Evolutionary conservation across 2,329 filamentous ascomycete genomes (phyloP), one percentile per base, ranked within the genome.

Genomic region (Elsinoe necatrix): DNA sequence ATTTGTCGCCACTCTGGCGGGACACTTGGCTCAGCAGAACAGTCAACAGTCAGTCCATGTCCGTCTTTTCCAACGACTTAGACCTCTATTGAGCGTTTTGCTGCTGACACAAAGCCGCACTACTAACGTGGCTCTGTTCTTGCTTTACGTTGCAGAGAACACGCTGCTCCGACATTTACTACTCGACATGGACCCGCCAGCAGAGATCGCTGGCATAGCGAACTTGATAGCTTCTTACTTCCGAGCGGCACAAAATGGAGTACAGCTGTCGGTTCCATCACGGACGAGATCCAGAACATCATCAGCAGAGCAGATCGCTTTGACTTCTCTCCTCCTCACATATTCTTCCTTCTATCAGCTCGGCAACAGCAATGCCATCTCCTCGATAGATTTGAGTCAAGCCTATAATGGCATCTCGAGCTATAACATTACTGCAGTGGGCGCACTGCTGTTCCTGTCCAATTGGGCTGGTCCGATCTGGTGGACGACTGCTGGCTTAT

Each of bases 401-500:
- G 91, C 91, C 0, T 98, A 98, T 73, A 98, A 98, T 65, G 93
- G 93, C 60, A 79, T 98, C 35, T 80, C 79, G 51, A 82, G 79
- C 57, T 98, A 95, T 75, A 91, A 87, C 66, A 77, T 93, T 60
- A 61, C 83, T n/a, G 78, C 84, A 14, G 93, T 98, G 14, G 93
- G 89, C 0, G 60, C 88, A 2, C 76, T 98, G 54, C 90, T 91
- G 1, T 95, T 96, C 66, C 68, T 89, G 5, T 83, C 87, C 63
- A 98, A 98, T 69, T 98, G 92, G 91, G 84, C 89, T 0, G 93
- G 87, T 0, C 83, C 91, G 0, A 80, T 97, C 9, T 97, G 88
- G 81, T 98, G 91, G 89, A 84, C 83, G 14, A 81, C 82, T 0
- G 82, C 79, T 2, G 71, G 83, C 18, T 68, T 88, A 7, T 72